Base-by-base conservation (phyloP, 345 rosid species). In the Syzygium aromaticum region DNA sequence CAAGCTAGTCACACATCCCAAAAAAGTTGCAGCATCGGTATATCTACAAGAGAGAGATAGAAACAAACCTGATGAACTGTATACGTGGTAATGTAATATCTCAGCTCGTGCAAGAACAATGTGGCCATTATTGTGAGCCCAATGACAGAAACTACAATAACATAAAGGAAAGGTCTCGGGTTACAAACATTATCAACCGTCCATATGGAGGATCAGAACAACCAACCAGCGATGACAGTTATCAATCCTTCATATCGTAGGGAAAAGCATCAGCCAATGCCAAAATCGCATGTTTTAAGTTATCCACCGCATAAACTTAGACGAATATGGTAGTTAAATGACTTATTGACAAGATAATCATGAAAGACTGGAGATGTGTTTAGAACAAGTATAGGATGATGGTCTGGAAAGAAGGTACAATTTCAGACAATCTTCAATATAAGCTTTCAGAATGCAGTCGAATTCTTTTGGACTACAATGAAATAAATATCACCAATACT, bases 31-130 rank as follows among this genome's bases (percentile, higher is more conserved):
- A 57, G 38, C 56, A 13, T 27, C 5, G 27, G 84, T 40, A 78
- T 19, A 78, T 40, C 14, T 40, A 38, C 7, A 46, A 51, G 27
- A 54, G 14, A 22, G 52, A 86, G 52, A 22, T 33, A 51, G 28
- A 53, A 54, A 51, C 90, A 86, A 87, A 98, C 99, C 99, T 98
- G 96, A 90, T 98, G 98, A 64, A 98, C 96, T 1, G 97, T 95
- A 86, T 94, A 95, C 2, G 96, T 94, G 53, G 94, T 89, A 54
- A 98, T 92, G 92, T 95, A 98, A 91, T 96, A 98, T 67, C 93
- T 88, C 78, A 96, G 95, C 95, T 98, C 99, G 61, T 96, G 99
- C 92, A 94, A 85, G 93, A 98, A 98, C 91, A 98, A 90, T 22
- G 95, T 90, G 52, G 93, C 99, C 98, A 98, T 96, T 87, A 96